These are phyloP conservation scores for Penstemon barbatus DNA, from an alignment of 257 asterid species.

Conservation along the genomic window DNA sequence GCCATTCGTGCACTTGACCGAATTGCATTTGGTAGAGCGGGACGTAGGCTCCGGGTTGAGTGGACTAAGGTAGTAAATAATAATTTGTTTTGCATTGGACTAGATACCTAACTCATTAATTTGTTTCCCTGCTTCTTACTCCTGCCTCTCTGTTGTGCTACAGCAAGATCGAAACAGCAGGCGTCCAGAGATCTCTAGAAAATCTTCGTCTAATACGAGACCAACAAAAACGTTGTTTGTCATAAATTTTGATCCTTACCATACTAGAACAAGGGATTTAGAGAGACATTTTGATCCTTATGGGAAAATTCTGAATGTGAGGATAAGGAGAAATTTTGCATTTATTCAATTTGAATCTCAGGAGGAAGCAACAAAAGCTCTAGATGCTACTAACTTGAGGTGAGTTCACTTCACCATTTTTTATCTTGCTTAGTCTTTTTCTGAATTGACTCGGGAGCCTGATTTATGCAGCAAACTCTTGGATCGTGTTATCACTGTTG, in stretches of 20 bases:
- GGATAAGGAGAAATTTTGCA: slow-evolving; percentile 81
- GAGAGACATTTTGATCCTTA: slow-evolving; percentile 79
- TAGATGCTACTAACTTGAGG: slow-evolving; percentile 83
- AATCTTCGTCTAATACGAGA: slow-evolving; percentile 47
- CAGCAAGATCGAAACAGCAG: slow-evolving; percentile 70
- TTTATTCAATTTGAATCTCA: slow-evolving; percentile 69
- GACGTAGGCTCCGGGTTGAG: slow-evolving; percentile 85
- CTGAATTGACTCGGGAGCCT: not conserved
- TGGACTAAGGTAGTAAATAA: slow-evolving; percentile 70
- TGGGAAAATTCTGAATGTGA: slow-evolving; percentile 66
- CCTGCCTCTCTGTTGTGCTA: slow-evolving; percentile 24
- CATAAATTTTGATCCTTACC: slow-evolving; percentile 74
- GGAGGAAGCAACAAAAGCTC: slow-evolving; percentile 78
- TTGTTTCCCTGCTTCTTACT: slow-evolving; percentile 11
- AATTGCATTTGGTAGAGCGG: slow-evolving; percentile 74
- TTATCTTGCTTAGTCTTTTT: not conserved
- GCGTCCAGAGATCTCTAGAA: slow-evolving; percentile 52
- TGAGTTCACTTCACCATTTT: slow-evolving; percentile 24
- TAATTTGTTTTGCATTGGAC: not conserved
- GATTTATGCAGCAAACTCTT: slow-evolving; percentile 57
- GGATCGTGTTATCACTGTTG: slow-evolving; percentile 77
- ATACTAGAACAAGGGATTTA: slow-evolving; percentile 69
- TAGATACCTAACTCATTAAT: not conserved
- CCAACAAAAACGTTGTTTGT: slow-evolving; percentile 79
- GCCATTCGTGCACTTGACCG: slow-evolving; percentile 81